Conservation (phyloP, 139 green algal species). For the Micractinium sp. region DNA sequence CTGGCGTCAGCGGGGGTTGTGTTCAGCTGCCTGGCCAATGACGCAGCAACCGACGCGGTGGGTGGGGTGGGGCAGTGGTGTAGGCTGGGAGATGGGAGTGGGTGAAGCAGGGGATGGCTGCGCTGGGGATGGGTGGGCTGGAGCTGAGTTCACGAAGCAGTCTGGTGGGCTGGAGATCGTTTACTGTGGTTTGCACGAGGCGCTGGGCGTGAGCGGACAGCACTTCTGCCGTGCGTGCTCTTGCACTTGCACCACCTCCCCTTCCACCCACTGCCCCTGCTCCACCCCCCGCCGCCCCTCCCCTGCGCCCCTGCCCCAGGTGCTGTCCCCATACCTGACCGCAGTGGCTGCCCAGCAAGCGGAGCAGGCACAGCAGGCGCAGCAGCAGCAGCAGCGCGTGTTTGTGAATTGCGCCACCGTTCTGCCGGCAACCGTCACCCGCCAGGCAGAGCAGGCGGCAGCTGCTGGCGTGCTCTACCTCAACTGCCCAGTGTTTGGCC, state of each 20-base stretch:
- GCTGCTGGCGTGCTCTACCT: not conserved
- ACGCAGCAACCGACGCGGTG: conserved; percentile 19
- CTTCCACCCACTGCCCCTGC: no score
- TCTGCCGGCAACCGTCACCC: conserved; percentile 19
- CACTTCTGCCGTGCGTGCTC: not conserved
- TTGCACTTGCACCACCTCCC: not conserved
- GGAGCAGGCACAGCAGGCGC: not conserved
- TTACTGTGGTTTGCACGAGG: not conserved
- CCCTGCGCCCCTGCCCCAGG: not conserved
- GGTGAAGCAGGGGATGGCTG: not conserved
- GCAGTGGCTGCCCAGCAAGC: not conserved
- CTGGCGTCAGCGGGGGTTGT: not conserved
- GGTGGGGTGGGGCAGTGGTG: not conserved
- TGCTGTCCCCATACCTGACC: not conserved
- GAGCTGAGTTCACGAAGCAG: no score
- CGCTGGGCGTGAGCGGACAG: not conserved
- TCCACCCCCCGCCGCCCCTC: not conserved
- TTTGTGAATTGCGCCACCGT: conserved; percentile 42
- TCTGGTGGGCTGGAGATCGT: not conserved
- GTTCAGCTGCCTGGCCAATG: conserved; percentile 35
- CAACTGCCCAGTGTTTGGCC: not conserved
- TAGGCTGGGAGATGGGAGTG: no score
- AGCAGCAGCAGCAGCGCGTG: not conserved
- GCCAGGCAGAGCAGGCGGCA: not conserved
- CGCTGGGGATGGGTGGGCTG: no score